A percentile compares a stretch with the other conserved stretches of the same genome.
Conservation (phyloP, 2,329 filamentous ascomycete genomes). For the Talaromyces albobiverticillius region DNA sequence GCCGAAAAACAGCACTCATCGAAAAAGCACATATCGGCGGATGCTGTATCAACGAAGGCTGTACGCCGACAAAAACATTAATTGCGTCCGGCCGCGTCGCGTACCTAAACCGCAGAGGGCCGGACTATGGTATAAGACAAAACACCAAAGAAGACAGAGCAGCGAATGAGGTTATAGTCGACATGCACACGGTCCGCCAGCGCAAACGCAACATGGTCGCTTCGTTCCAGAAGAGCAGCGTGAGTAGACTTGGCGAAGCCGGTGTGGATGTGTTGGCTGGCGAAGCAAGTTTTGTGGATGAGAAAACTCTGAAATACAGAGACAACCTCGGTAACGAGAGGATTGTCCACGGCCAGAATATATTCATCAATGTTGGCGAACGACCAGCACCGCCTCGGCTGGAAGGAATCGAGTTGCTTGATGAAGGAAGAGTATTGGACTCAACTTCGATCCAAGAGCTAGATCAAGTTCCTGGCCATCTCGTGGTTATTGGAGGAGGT, state of each 20-base stretch:
- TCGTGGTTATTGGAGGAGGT: constrained; percentile 54
- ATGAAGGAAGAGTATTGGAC: constrained; percentile 16
- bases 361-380: constrained; percentile 24
- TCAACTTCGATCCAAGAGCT: constrained; percentile 25
- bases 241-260: not conserved
- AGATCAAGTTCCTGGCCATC: constrained; percentile 39
- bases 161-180: constrained; percentile 32
- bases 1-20: constrained; percentile 46
- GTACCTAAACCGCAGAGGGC: constrained; percentile 42
- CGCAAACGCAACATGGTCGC: constrained; percentile 54
- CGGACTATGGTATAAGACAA: constrained; percentile 49
- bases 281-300: constrained; percentile 42
- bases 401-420: constrained; percentile 18
- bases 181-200: constrained; percentile 51
- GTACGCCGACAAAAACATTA: constrained; percentile 58
- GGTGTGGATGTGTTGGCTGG: constrained; percentile 44
- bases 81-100: constrained; percentile 53
- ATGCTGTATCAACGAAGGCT: constrained; percentile 55
- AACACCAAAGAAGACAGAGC: not conserved
- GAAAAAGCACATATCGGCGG: constrained; percentile 53
- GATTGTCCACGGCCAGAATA: constrained; percentile 30
- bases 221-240: constrained; percentile 4
- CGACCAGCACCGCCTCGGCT: constrained; percentile 19
- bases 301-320: constrained; percentile 37
- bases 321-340: constrained; percentile 30